A percentile compares a stretch with the other conserved stretches of the same genome.
phyloP scores from a whole-genome alignment of 139 green algal species.

The Diplosphaera chodatii region DNA sequence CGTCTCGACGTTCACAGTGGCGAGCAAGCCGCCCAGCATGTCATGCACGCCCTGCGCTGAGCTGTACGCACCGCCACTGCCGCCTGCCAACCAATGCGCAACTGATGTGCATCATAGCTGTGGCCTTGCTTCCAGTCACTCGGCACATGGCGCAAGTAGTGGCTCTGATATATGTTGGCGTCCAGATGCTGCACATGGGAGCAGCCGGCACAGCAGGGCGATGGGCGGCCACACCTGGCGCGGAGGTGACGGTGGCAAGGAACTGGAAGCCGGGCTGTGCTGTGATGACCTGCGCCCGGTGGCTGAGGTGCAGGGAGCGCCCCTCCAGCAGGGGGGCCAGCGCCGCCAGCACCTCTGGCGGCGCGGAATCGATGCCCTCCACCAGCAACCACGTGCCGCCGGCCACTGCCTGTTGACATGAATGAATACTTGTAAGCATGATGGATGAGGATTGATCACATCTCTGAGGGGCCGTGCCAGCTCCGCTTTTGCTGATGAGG shows the following conservation, averaged over 20 bases:
- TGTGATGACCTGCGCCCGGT: constrained; percentile 53
- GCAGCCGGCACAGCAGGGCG: too few species aligned
- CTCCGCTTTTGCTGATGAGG: too few species aligned
- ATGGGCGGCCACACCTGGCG: too few species aligned
- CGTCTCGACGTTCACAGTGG: constrained; percentile 48
- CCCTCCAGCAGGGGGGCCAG: constrained; percentile 81
- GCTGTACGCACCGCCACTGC: constrained; percentile 28
- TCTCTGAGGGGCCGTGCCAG: too few species aligned
- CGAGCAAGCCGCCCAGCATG: constrained; percentile 65
- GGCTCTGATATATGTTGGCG: too few species aligned
- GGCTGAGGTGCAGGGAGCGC: constrained; percentile 62
- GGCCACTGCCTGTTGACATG: constrained; percentile 50
- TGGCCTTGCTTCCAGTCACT: too few species aligned
- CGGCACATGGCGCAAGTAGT: too few species aligned
- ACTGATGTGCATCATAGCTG: too few species aligned
- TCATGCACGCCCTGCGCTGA: constrained; percentile 43
- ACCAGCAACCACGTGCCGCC: constrained; percentile 89
- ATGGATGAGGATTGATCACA: too few species aligned
- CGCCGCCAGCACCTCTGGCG: constrained; percentile 82
- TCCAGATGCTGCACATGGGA: too few species aligned
- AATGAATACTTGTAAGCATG: too few species aligned
- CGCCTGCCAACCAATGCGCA: constrained; percentile 19
- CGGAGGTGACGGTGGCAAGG: constrained; percentile 66
- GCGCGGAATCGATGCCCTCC: constrained; percentile 90
- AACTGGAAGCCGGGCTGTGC: constrained; percentile 77